Evolutionary conservation across 345 rosid species (phyloP), one percentile per base, ranked within the genome.

Genomic region (Citrus maxima): DNA sequence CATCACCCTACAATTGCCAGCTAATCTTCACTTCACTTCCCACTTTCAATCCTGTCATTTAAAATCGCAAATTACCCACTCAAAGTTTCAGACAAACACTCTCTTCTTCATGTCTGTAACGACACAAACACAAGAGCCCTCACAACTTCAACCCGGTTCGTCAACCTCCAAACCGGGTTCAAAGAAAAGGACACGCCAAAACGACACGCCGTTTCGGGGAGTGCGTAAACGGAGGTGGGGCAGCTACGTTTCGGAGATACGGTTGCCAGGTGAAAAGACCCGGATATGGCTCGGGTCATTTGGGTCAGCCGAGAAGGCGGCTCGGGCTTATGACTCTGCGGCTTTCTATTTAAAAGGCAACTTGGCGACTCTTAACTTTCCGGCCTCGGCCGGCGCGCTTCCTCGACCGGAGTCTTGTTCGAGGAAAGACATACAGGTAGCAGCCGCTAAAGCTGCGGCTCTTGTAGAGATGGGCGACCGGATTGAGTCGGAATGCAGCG

Each of bases 251-350:
- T 83, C 85, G 2, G 83, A 83, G 73, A 80, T 83, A 67, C 32
- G 85, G 72, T 35, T 83, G 14, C 83, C 85, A 3, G 76, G 83
- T 2, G 73, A 83, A 40, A 83, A 79, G 80, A 72, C 85, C 38
- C 72, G 83, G 19, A 75, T 83, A 51, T 83, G 83, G 83, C 80
- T 83, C 10, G 83, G 85, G 5, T 83, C 85, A 9, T 83, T 83
- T 65, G 60, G 61, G 9, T 79, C 83, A 1, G 42, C 81, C 1
- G 83, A 83, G 71, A 83, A 76, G 85, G 85, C 85, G 24, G 81
- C 85, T 0, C 80, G 83, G 63, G 83, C 85, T 0, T 67, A 83
- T 28, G 83, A 83, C 75, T 83, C 85, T 9, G 85, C 85, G 1
- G 85, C 85, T 37, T 83, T 79, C 28, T 83, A 76, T 51, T 32